Base-by-base conservation (phyloP, 306 rosid genomes). In the Citrullus colocynthis region DNA sequence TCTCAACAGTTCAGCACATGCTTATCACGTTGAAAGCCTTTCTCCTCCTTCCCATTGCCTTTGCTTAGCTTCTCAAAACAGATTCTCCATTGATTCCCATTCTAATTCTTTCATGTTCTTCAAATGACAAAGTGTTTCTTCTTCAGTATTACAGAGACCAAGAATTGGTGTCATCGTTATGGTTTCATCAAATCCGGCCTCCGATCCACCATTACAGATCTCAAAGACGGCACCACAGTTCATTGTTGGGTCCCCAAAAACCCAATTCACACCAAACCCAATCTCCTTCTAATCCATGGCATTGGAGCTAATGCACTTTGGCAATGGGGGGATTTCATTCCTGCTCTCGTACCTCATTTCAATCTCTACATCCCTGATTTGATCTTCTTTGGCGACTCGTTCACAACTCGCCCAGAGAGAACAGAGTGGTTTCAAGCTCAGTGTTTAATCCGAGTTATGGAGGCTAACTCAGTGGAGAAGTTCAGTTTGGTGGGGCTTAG, bases 361-460 rank as follows among this genome's bases (percentile, higher is more conserved):
- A 93, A 91, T 81, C 84, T 91, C 6, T 93, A 89, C 86, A 89
- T 93, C 12, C 97, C 98, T 1, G 97, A 93, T 88, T 91, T 93
- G 3, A 65, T 91, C 13, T 93, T 93, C 88, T 91, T 91, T 77
- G 96, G 97, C 14, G 93, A 78, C 5, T 93, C 96, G 9, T 81
- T 73, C 85, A 83, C 98, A 15, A 74, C 86, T 57, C 85, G 87
- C 1, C 86, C 89, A 2, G 97, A 93, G 20, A 81, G 97, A 49
- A 70, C 80, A 12, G 98, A 91, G 54, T 45, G 67, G 45, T 90
- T 93, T 81, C 98, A 93, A 77, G 96, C 96, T 18, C 86, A 90
- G 86, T 90, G 98, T 81, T 75, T 93, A 79, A 85, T 87, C 90
- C 85, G 86, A 30, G 85, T 85, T 24, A 82, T 91, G 96, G 91